Base-by-base conservation (phyloP, 129 eudicot genomes). In the Apium graveolens region DNA sequence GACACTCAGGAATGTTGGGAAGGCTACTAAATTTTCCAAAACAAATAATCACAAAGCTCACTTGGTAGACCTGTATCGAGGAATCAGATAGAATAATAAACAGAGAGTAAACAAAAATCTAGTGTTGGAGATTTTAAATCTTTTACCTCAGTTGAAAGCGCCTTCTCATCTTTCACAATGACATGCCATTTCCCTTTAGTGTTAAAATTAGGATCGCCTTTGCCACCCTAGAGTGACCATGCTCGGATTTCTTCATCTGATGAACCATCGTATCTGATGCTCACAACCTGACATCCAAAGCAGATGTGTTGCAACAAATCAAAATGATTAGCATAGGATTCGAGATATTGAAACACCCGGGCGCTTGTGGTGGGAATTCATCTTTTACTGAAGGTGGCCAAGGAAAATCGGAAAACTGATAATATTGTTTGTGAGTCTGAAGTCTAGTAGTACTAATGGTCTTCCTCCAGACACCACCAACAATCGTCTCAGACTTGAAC, bases 381-480 rank as follows among this genome's bases (percentile, higher is more conserved):
- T 83, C 84, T 39, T 82, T 71, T 2, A 86, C 91, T 0, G 85
- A 80, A 39, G 80, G 20, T 43, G 92, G 96, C 97, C 97, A 92
- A n/a, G 96, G 93, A 45, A 80, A 87, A 79, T 92, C 97, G 1
- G 91, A 82, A 74, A 92, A 92, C 79, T 87, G 90, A 68, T 78
- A 92, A 62, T 70, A 2, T 26, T 26, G 11, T 79, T 85, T 88
- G 4, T 86, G 81, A 7, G 74, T 79, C 76, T 92, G 96, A 21
- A 90, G 93, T 68, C 74, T 90, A 11, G 96, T 90, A 45, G 88
- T 60, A 71, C 83, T 78, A 2, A 90, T 11, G 39, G 96, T 88
- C 72, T 85, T 63, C 9, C 80, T 38, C 97, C 97, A 92, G 3
- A 90, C 83, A 7, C 96, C 97, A 6, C 96, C 88, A 84, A 6